Base-by-base conservation (phyloP, 2,329 filamentous ascomycete species). In the Ophiostoma pallidulum region DNA sequence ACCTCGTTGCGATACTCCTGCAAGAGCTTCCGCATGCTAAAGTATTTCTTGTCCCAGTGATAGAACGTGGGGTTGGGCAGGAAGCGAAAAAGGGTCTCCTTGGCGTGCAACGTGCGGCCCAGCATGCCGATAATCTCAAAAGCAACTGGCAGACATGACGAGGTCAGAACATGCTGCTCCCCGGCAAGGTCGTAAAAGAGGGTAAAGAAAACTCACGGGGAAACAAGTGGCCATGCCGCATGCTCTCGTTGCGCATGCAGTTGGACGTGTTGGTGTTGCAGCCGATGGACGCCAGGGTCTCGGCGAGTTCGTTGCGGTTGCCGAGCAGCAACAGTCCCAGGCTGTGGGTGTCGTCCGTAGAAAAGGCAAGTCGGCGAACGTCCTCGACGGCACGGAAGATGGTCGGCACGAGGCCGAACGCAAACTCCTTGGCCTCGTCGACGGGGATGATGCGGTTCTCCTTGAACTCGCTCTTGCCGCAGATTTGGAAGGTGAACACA, bases 41-140 rank as follows among this genome's bases (percentile, higher is more conserved):
- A 67, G 2, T 68, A 68, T 38, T 67, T 65, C 49, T 66, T 73
- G 49, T 77, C 68, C 75, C 74, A 79, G n/a, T 60, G 61, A 45
- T 73, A 72, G 2, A 67, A 63, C 0, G 75, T 79, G 0, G 76
- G 76, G 51, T 80, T 80, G 0, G 76, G 76, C 1, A 80, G 64
- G 58, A 71, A 70, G 2, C 73, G 73, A 51, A 73, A 79, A 48
- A 64, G 66, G 41, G 65, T 75, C 39, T 70, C 60, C 6, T 64
- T 62, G 19, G 77, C 70, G 45, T 76, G 72, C 19, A 77, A 63
- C 0, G 67, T 68, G 22, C 67, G 66, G 38, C 69, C 67, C 1
- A 79, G 60, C 75, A 80, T 79, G n/a, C 74, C 76, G 3, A 77
- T 58, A 0, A 80, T 66, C 55, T 80, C 76, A 43, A 79, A 79